Evolutionary conservation across 163 green algal genomes (phyloP).

Genomic region (Coccomyxa subellipsoidea): DNA sequence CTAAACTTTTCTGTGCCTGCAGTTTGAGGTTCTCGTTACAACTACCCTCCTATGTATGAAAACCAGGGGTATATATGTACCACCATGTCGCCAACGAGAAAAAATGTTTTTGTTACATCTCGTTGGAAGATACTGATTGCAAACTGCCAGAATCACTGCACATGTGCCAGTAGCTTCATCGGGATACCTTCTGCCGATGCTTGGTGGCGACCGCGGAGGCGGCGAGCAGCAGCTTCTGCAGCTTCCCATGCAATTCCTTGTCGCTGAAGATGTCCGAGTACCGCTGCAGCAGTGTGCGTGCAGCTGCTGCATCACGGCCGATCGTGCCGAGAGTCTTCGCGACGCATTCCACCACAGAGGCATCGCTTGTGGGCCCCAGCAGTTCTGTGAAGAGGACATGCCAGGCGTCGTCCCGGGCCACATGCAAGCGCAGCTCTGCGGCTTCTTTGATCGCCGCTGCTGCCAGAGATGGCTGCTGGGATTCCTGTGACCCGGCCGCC

Average conservation of each 20-base stretch:
- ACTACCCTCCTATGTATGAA: no score
- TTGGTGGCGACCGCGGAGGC: background rate
- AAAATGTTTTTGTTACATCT: no score
- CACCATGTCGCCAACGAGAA: no score
- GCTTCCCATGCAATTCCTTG: background rate
- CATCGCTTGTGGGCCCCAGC: background rate
- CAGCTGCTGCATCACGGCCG: background rate
- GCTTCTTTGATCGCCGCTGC: background rate
- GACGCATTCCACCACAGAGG: background rate
- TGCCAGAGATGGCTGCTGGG: no score
- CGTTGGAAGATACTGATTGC: no score
- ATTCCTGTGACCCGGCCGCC: background rate
- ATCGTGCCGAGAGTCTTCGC: background rate
- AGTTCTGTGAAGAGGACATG: background rate
- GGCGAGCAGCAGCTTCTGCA: background rate
- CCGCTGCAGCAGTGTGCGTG: background rate
- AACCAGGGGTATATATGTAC: no score
- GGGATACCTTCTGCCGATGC: no score
- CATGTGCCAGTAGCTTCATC: no score
- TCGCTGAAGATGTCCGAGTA: background rate
- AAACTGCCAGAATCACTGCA: no score
- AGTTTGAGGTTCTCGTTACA: no score
- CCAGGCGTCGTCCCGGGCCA: background rate
- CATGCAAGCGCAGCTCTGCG: background rate
- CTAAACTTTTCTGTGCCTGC: background rate